Conservation (phyloP, 495 filamentous ascomycete species). For the Tuber aestivum region DNA sequence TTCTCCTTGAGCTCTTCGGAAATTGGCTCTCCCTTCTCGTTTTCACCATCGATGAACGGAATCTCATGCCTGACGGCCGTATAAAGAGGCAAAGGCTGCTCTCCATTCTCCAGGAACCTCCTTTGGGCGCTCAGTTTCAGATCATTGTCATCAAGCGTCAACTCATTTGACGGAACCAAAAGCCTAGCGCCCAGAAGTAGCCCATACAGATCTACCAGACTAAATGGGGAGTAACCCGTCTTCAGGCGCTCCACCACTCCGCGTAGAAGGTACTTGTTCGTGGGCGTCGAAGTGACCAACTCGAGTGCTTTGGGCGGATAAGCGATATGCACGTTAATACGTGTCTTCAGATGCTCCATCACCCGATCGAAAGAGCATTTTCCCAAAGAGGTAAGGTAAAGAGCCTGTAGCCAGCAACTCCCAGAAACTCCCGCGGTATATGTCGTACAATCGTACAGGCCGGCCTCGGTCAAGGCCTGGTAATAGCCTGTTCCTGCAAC, state of each 20-base stretch:
- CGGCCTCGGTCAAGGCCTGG: conserved; percentile 70
- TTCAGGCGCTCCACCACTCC: conserved; percentile 85
- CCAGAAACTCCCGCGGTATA: conserved; percentile 94
- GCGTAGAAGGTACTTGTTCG: conserved; percentile 83
- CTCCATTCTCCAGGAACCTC: conserved; percentile 63
- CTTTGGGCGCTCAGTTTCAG: conserved; percentile 84
- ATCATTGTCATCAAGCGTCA: conserved; percentile 66
- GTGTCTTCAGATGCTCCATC: conserved; percentile 76
- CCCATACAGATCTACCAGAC: conserved; percentile 88
- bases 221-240: conserved; percentile 75
- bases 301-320: conserved; percentile 78
- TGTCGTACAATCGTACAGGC: conserved; percentile 85
- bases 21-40: conserved; percentile 44
- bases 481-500: conserved; percentile 84
- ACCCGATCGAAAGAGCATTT: conserved; percentile 57
- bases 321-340: conserved; percentile 80
- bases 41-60: conserved; percentile 54
- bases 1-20: conserved; percentile 54
- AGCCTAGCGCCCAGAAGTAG: conserved; percentile 74
- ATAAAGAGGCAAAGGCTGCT: conserved; percentile 86
- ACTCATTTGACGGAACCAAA: conserved; percentile 76
- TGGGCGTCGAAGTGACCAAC: conserved; percentile 71
- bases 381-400: conserved; percentile 82
- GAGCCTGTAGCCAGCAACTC: conserved; percentile 86
- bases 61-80: conserved; percentile 94